Percentiles rank a stretch among this genome's conserved stretches.
phyloP scores from a whole-genome alignment of 176 grass and related monocot species.

The Metroxylon sagu region DNA sequence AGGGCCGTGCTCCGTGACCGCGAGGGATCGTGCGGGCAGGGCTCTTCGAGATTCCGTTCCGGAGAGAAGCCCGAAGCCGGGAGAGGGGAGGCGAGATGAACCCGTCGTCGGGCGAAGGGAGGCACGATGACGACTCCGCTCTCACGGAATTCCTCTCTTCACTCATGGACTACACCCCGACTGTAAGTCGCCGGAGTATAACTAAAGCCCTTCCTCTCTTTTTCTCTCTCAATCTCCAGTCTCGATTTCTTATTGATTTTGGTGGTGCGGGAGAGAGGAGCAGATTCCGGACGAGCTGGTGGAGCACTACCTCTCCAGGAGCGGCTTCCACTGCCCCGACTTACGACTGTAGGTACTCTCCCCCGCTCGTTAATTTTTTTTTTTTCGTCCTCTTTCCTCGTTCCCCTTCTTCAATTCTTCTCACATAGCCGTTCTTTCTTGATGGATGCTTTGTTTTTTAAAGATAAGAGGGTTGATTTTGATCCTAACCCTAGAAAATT shows the following conservation, averaged over 20 bases:
- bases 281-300: constrained; percentile 97
- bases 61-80: too few species aligned
- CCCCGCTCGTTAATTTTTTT: background rate
- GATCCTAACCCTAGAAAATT: too few species aligned
- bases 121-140: constrained; percentile 68
- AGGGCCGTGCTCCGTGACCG: too few species aligned
- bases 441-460: too few species aligned
- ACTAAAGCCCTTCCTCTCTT: background rate
- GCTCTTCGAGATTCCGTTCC: too few species aligned
- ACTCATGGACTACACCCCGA: constrained; percentile 95
- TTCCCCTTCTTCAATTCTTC: too few species aligned
- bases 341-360: constrained; percentile 54
- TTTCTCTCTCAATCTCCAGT: background rate
- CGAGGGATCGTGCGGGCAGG: too few species aligned
- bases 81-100: constrained; percentile 1
- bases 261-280: background rate
- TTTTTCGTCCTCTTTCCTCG: background rate
- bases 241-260: constrained; percentile 2
- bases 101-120: constrained; percentile 32
- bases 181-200: constrained; percentile 20
- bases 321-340: constrained; percentile 94
- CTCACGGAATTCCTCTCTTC: constrained; percentile 92
- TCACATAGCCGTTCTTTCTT: too few species aligned
- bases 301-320: constrained; percentile 88
- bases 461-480: too few species aligned